Evolutionary conservation across 2,329 filamentous ascomycete genomes (phyloP).

Genomic region (Alternaria rosae): DNA sequence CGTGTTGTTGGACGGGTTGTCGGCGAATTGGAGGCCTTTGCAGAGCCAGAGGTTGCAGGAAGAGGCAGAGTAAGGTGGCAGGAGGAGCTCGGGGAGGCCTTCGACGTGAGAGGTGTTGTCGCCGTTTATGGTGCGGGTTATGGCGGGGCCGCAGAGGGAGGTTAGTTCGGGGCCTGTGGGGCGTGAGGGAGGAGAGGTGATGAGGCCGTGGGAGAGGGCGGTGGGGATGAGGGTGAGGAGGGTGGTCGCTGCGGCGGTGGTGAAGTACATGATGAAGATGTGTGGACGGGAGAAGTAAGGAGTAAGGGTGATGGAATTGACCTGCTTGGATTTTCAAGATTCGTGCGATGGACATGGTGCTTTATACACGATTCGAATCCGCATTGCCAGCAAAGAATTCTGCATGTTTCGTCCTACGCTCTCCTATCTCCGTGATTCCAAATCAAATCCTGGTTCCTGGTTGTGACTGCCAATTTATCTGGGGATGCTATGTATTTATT

Average conservation of each 20-base stretch:
- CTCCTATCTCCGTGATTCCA: neutral
- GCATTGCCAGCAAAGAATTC: neutral
- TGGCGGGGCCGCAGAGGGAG: constrained; percentile 60
- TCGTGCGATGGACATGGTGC: neutral
- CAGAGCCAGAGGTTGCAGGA: constrained; percentile 62
- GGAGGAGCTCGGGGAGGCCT: constrained; percentile 47
- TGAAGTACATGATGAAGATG: constrained; percentile 23
- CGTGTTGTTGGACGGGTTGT: constrained; percentile 62
- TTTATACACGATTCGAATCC: neutral
- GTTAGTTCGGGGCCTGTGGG: constrained; percentile 60
- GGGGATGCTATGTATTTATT: neutral
- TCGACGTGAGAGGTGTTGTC: constrained; percentile 55
- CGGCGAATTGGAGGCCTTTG: constrained; percentile 65
- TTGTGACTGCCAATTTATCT: neutral
- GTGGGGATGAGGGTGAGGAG: constrained; percentile 22
- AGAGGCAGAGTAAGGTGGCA: constrained; percentile 55
- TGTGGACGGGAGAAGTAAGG: neutral
- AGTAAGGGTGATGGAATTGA: neutral
- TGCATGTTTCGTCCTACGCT: neutral
- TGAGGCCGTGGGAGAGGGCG: constrained; percentile 59
- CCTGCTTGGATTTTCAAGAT: neutral
- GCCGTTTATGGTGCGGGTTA: constrained; percentile 59
- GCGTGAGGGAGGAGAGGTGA: constrained; percentile 59
- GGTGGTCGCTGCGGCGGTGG: constrained; percentile 9
- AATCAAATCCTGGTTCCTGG: neutral